Conservation (phyloP, 352 stramenopile genomes). For the Thalassiosira ordinaria region DNA sequence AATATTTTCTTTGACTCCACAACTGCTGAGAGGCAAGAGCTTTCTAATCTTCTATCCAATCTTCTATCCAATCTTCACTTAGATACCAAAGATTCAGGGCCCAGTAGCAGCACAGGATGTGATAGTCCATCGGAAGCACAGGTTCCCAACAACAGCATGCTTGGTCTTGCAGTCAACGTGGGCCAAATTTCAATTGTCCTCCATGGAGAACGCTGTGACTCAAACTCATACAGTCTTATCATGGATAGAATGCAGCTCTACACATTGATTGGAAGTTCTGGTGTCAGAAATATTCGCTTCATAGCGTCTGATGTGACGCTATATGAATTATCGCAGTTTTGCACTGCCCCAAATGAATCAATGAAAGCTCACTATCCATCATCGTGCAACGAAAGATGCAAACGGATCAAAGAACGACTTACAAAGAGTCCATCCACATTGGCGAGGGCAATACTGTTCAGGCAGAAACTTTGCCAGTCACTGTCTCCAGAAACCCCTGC, state of each 20-base stretch:
- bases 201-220: constrained; percentile 22
- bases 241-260: constrained; percentile 59
- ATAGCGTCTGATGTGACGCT: constrained; percentile 64
- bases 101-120: background rate
- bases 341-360: background rate
- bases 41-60: constrained; percentile 31
- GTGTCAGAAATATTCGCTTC: constrained; percentile 62
- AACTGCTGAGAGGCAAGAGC: constrained; percentile 41
- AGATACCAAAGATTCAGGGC: constrained; percentile 6
- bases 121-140: background rate
- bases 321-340: constrained; percentile 52
- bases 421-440: constrained; percentile 34
- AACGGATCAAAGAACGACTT: constrained; percentile 34
- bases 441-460: constrained; percentile 64
- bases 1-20: constrained; percentile 70
- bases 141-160: constrained; percentile 5
- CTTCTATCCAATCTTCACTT: constrained; percentile 30
- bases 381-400: constrained; percentile 35
- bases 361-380: constrained; percentile 4
- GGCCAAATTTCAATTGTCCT: constrained; percentile 58
- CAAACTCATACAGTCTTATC: constrained; percentile 61
- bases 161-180: constrained; percentile 57
- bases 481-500: constrained; percentile 71
- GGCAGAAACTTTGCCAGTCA: constrained; percentile 74
- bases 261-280: constrained; percentile 37